phyloP scores from a whole-genome alignment of 2,329 filamentous ascomycete species.

The Zalaria sp. region DNA sequence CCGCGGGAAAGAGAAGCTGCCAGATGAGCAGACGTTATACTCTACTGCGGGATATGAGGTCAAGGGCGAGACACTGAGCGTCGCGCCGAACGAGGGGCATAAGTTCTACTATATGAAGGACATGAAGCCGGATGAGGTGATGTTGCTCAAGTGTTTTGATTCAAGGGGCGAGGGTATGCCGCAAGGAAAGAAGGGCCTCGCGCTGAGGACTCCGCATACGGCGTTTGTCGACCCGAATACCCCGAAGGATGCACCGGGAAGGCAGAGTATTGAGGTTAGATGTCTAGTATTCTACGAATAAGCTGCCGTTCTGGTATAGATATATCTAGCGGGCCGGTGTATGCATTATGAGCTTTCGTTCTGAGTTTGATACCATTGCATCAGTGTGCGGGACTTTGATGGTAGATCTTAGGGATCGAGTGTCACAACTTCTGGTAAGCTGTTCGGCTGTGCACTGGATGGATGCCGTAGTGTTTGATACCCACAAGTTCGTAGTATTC shows the following conservation, averaged over 20 bases:
- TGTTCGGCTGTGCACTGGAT: too few relatives aligned
- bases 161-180: conserved; percentile 27
- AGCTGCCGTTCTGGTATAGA: neutral
- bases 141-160: conserved; percentile 39
- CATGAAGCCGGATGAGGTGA: conserved; percentile 44
- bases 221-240: conserved; percentile 69
- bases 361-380: too few relatives aligned
- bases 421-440: too few relatives aligned
- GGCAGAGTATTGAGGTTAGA: conserved; percentile 43
- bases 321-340: too few relatives aligned
- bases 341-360: too few relatives aligned
- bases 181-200: conserved; percentile 22
- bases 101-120: conserved; percentile 53
- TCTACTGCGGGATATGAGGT: conserved; percentile 48
- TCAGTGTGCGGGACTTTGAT: too few relatives aligned
- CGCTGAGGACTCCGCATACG: conserved; percentile 48
- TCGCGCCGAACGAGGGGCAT: conserved; percentile 43
- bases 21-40: conserved; percentile 29
- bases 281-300: conserved; percentile 55
- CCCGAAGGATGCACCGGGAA: conserved; percentile 50
- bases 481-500: too few relatives aligned
- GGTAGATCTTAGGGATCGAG: too few relatives aligned
- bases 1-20: conserved; percentile 42
- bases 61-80: conserved; percentile 47
- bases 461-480: too few relatives aligned